Evolutionary conservation across 768 basidiomycete species (phyloP).

Genomic region (Clavaria fumosa): DNA sequence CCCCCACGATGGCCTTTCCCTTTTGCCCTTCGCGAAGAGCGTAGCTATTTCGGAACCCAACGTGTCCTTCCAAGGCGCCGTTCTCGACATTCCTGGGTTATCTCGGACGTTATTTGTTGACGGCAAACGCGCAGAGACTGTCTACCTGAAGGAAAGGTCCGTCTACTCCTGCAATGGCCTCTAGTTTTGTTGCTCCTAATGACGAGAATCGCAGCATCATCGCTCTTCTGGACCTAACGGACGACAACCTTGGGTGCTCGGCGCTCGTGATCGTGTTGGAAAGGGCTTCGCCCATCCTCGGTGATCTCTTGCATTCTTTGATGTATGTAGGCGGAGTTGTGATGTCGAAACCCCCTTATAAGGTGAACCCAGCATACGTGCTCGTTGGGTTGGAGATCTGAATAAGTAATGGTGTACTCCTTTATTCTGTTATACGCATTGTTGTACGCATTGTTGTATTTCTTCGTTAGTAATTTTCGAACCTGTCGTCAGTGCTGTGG

Average conservation of each 20-base stretch:
- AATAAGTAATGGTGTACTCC: too few relatives aligned
- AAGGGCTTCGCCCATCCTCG: slow-evolving; percentile 51
- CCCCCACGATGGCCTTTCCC: slow-evolving; percentile 51
- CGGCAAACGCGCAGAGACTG: slow-evolving; percentile 64
- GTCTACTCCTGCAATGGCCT: slow-evolving; percentile 4
- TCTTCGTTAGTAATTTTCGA: too few relatives aligned
- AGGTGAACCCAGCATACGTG: slow-evolving; percentile 60
- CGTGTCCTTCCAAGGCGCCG: slow-evolving; percentile 65
- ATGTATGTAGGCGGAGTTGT: slow-evolving; percentile 88
- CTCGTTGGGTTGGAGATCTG: slow-evolving; percentile 82
- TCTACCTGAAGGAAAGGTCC: slow-evolving; percentile 74
- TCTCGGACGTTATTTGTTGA: slow-evolving; percentile 73
- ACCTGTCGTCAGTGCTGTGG: too few relatives aligned
- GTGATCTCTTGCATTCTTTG: slow-evolving; percentile 69
- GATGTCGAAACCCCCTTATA: slow-evolving; percentile 66
- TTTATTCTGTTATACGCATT: too few relatives aligned
- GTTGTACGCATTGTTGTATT: too few relatives aligned
- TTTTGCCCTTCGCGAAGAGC: slow-evolving; percentile 58
- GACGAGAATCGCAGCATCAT: slow-evolving; percentile 41
- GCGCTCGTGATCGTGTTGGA: slow-evolving; percentile 72
- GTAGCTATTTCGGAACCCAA: slow-evolving; percentile 59
- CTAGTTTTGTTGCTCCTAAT: slow-evolving; percentile 6
- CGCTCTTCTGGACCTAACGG: slow-evolving; percentile 74
- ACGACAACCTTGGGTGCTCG: slow-evolving; percentile 65
- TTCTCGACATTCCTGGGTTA: slow-evolving; percentile 55